Conservation (phyloP, 78 protist genomes). For the Dictyostelium purpureum region DNA sequence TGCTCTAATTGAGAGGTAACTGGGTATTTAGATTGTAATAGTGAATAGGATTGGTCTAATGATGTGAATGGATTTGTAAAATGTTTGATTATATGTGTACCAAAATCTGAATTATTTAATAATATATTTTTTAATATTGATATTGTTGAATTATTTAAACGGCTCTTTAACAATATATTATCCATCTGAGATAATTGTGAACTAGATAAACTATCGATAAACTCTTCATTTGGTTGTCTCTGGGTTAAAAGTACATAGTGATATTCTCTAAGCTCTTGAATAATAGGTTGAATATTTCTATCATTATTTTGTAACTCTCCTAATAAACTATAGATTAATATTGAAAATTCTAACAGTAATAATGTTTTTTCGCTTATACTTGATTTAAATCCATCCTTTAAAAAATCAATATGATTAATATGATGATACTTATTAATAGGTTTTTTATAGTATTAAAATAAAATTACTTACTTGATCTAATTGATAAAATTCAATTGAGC, state of each 20-base stretch:
- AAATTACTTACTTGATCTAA: constrained; percentile 26
- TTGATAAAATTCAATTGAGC: constrained; percentile 69
- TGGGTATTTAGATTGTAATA: constrained; percentile 21
- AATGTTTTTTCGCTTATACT: constrained; percentile 33
- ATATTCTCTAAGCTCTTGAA: constrained; percentile 63
- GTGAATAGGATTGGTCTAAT: not conserved
- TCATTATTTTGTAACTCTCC: constrained; percentile 16
- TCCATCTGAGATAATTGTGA: not conserved
- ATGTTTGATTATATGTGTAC: constrained; percentile 10
- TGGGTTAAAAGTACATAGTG: constrained; percentile 54
- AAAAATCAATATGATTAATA: not conserved
- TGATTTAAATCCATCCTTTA: constrained; percentile 51
- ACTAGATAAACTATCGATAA: not conserved
- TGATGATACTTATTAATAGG: not conserved
- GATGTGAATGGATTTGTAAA: constrained; percentile 40
- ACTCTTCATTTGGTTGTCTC: not conserved
- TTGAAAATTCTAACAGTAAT: constrained; percentile 50
- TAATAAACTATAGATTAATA: constrained; percentile 11
- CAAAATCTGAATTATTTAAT: not conserved
- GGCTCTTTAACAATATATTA: not conserved
- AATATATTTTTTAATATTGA: constrained; percentile 1
- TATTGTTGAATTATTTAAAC: not conserved
- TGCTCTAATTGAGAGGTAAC: constrained; percentile 42
- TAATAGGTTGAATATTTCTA: constrained; percentile 45
- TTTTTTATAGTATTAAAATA: not conserved